Evolutionary conservation across 495 filamentous ascomycete species (phyloP), one percentile per base, ranked within the genome.

Genomic region (Apiosordaria backusii): DNA sequence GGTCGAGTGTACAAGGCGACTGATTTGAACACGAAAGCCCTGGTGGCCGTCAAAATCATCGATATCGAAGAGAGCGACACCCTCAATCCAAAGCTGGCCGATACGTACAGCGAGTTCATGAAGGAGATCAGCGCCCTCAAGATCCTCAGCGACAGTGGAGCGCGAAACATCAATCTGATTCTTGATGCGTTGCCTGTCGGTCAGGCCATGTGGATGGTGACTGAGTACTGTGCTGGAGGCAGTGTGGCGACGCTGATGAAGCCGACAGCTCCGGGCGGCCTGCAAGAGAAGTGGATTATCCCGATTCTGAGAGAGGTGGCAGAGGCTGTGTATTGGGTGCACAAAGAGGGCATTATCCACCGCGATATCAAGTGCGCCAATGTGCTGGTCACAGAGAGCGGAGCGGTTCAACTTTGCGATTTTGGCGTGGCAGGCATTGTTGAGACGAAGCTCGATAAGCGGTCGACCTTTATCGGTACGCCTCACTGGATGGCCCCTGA

Each of bases 401-500:
- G 95, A 4, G 83, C 84, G 22, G 83, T 98, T 13, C 91, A 98
- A 72, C 86, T 99, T 24, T 97, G 95, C 74, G 95, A 99, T 73
- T 99, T 98, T 75, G 95, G 95, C 64, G 92, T 99, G 62, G 91
- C 94, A 22, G 94, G 91, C 58, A 83, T 96, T 63, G 82, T 97
- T 52, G 92, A 97, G 69, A 90, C 86, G 13, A 90, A 90, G 65
- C 73, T 87, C 53, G 90, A 95, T 70, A 99, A 97, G 76, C 82
- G 95, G 26, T 90, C 89, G 3, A 99, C 95, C 0, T 92, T 97
- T 75, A 91, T 99, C 55, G 95, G 95, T 10, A 98, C 95, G 5
- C 91, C 91, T 18, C 87, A 97, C 78, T 99, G 94, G 92, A 97
- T 98, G 93, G 90, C 95, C 0, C 95, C 92, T 0, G 95, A 99